A percentile compares a stretch with the other conserved stretches of the same genome.
Conservation (phyloP, 2,329 filamentous ascomycete species). For the Periconia digitata region DNA sequence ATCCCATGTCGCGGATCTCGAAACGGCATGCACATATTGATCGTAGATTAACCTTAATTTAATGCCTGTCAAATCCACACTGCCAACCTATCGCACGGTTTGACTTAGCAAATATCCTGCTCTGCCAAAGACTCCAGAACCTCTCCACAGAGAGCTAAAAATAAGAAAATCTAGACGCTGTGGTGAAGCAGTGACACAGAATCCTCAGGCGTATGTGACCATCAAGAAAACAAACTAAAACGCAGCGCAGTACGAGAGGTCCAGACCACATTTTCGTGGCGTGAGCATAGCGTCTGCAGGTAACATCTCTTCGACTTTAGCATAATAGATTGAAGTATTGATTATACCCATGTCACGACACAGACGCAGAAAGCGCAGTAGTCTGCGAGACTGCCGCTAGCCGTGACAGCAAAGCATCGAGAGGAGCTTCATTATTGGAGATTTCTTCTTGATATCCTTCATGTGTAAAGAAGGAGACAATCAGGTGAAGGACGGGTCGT, state of each 20-base stretch:
- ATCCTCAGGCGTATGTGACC: constrained; percentile 7
- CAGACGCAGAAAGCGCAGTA: constrained; percentile 14
- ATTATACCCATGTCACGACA: constrained; percentile 32
- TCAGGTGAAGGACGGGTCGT: too few relatives aligned
- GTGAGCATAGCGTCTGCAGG: not conserved
- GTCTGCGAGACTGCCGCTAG: constrained; percentile 11
- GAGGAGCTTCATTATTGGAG: constrained; percentile 2
- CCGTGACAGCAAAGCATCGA: constrained; percentile 16
- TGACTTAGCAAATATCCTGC: constrained; percentile 27
- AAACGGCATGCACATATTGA: constrained; percentile 38
- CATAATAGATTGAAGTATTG: constrained; percentile 35
- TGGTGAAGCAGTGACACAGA: not conserved
- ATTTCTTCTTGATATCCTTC: too few relatives aligned
- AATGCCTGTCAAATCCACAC: constrained; percentile 40
- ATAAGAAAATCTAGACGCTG: constrained; percentile 17
- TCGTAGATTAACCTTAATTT: constrained; percentile 45
- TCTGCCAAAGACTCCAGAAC: constrained; percentile 31
- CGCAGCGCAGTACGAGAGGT: constrained; percentile 20
- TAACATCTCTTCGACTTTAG: not conserved
- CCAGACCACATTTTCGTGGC: constrained; percentile 22
- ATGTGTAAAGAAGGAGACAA: not conserved
- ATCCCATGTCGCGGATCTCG: constrained; percentile 37
- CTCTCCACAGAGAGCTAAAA: constrained; percentile 29
- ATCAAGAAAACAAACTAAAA: constrained; percentile 8
- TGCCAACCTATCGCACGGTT: constrained; percentile 24